A percentile compares a stretch with the other conserved stretches of the same genome.
These are phyloP conservation scores for Cladosporium austrohemisphaericum DNA, from an alignment of 2,329 filamentous ascomycete species.

Conservation along the genomic window DNA sequence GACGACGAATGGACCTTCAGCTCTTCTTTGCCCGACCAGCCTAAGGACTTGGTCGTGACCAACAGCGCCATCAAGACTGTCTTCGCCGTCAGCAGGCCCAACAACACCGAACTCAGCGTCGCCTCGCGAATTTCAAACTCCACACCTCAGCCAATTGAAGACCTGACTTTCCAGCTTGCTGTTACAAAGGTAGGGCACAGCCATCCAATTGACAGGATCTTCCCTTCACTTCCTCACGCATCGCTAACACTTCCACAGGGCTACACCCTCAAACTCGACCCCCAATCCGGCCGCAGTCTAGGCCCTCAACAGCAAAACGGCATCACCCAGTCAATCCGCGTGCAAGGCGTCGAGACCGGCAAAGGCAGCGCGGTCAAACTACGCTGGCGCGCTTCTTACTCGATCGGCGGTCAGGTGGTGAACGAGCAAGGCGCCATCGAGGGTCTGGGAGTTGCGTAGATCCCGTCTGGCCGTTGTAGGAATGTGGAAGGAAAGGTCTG, in stretches of 20 bases:
- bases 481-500: no score
- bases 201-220: constrained; percentile 7
- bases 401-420: constrained; percentile 57
- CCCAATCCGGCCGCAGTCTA: constrained; percentile 76
- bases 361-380: constrained; percentile 82
- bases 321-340: constrained; percentile 74
- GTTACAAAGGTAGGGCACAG: constrained; percentile 88
- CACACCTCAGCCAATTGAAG: constrained; percentile 64
- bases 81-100: constrained; percentile 63
- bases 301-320: constrained; percentile 68
- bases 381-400: constrained; percentile 83
- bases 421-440: constrained; percentile 83
- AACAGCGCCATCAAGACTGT: constrained; percentile 65
- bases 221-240: neutral
- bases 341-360: constrained; percentile 68
- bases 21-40: constrained; percentile 71
- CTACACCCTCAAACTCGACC: constrained; percentile 75
- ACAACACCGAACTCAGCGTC: constrained; percentile 60
- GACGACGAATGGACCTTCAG: constrained; percentile 96
- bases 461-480: no score
- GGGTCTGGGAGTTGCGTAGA: constrained; percentile 61
- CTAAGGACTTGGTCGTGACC: constrained; percentile 63
- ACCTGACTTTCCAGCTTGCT: constrained; percentile 86
- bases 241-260: constrained; percentile 51
- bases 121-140: constrained; percentile 81